Percentiles rank a stretch among this genome's conserved stretches.
phyloP scores from a whole-genome alignment of 2,329 filamentous ascomycete species.

The Chrysoporthe deuterocubensis region DNA sequence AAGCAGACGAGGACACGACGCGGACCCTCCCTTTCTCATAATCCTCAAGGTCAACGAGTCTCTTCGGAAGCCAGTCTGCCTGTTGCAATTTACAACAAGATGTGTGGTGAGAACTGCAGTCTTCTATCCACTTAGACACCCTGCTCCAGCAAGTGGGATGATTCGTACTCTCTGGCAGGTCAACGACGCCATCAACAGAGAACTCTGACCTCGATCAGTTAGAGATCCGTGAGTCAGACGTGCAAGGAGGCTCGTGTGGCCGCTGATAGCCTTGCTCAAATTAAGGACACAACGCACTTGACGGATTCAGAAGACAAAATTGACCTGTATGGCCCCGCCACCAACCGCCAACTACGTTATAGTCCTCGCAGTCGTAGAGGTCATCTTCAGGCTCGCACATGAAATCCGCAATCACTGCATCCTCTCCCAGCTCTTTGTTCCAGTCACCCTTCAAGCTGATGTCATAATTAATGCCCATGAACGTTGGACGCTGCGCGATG shows the following conservation, averaged over 20 bases:
- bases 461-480: constrained; percentile 6
- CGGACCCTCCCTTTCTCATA: not conserved
- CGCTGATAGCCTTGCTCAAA: not conserved
- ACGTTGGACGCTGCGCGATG: not conserved
- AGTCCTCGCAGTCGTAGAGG: constrained; percentile 18
- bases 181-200: not conserved
- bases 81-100: not conserved
- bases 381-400: constrained; percentile 9
- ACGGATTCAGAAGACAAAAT: constrained; percentile 10
- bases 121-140: constrained; percentile 11
- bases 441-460: not conserved
- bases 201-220: not conserved
- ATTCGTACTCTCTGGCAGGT: not conserved
- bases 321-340: not conserved
- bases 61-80: constrained; percentile 28
- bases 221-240: not conserved
- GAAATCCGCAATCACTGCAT: not conserved
- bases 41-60: constrained; percentile 32
- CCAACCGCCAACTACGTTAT: not conserved
- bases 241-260: not conserved
- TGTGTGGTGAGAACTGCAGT: constrained; percentile 5
- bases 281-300: constrained; percentile 2
- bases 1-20: constrained; percentile 19
- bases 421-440: not conserved
- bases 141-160: constrained; percentile 1